Base-by-base conservation (phyloP, 1,139 yeast genomes). In the Saccharomyces hybrid region DNA sequence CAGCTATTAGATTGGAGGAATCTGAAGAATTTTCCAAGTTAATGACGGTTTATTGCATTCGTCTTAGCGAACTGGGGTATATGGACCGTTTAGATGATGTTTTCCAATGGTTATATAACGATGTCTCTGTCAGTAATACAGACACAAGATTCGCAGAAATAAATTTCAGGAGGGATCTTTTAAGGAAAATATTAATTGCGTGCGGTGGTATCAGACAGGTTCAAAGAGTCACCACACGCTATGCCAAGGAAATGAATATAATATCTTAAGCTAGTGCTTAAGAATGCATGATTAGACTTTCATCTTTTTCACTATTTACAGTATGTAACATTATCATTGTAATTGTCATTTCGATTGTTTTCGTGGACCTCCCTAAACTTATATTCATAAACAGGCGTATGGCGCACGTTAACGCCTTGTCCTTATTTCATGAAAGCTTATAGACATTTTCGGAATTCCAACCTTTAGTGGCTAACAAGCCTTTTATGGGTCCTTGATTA, bases 141-240 rank as follows among this genome's bases (percentile, higher is more conserved):
- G 67, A 63, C 14, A 48, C 58, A 20, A 55, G 56, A 14, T 50
- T 57, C 8, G 55, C 59, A n/a, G 64, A 66, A 11, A 69, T 67
- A 11, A 62, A 65, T 26, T 63, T 80, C 52, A 86, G 88, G 66
- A 82, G 77, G 50, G 84, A 80, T 9, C 70, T 91, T 31, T 72
- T 93, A 52, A 78, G 79, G 61, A 86, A 86, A 56, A 76, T 90
- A 1, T 75, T 93, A 4, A 69, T 83, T 47, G 78, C 84, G 2
- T 88, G 96, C 61, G 89, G 96, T 2, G 80, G 80, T 59, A 79
- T 83, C 63, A 80, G 97, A 60, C 95, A 88, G 57, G 89, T 88
- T 1, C 98, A 93, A 70, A 77, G 96, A 61, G 81, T 91, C 1
- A 73, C 85, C 52, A 73, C 80, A 31, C 81, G 79, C 59, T 84